Evolutionary conservation across 1,284 basidiomycete genomes (phyloP).

Genomic region (Cryptococcus depauperatus): DNA sequence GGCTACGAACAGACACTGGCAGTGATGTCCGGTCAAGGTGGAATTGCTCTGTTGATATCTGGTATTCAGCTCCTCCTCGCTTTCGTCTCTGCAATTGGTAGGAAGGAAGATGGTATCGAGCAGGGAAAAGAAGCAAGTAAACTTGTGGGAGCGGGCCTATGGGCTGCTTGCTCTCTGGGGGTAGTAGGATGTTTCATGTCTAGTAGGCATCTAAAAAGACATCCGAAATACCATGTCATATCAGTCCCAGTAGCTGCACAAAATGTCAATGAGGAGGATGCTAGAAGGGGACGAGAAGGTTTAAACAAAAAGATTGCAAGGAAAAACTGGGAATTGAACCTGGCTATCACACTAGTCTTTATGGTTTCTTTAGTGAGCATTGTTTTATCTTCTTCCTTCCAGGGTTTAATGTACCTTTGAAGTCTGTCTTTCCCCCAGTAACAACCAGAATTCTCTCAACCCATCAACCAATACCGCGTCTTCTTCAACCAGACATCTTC

Average conservation of each 20-base stretch:
- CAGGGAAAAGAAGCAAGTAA: conserved; percentile 11
- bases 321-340: conserved; percentile 59
- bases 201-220: conserved; percentile 20
- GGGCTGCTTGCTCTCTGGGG: conserved; percentile 29
- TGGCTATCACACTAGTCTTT: conserved; percentile 68
- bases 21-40: conserved; percentile 45
- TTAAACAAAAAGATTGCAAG: conserved; percentile 40
- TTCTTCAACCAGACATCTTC: conserved; percentile 41
- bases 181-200: conserved; percentile 24
- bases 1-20: conserved; percentile 37
- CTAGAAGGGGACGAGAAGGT: conserved; percentile 8
- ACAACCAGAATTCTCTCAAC: conserved; percentile 65
- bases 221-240: conserved; percentile 24
- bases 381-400: background rate
- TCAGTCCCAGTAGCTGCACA: conserved; percentile 1
- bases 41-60: conserved; percentile 42
- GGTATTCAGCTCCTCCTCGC: conserved; percentile 35
- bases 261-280: conserved; percentile 2
- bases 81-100: conserved; percentile 17
- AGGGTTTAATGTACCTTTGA: too few relatives aligned
- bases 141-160: conserved; percentile 35
- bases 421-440: conserved; percentile 79
- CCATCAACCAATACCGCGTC: conserved; percentile 46
- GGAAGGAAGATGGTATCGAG: background rate
- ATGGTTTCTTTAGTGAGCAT: conserved; percentile 64